These are phyloP conservation scores for Polychaeton citri DNA, from an alignment of 2,329 filamentous ascomycete genomes.

Conservation along the genomic window DNA sequence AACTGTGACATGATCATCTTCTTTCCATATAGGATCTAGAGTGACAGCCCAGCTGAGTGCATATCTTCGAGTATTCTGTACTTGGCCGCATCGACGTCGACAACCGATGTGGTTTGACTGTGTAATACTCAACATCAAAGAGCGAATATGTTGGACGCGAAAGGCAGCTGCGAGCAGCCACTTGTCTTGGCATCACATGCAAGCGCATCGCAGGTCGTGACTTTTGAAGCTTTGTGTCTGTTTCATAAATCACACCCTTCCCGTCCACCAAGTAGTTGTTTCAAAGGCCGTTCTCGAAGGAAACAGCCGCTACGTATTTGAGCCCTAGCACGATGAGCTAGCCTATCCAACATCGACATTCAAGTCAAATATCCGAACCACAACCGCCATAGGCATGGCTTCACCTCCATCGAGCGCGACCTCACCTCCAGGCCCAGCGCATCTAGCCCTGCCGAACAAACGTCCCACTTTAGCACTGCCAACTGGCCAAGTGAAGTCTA, in stretches of 20 bases:
- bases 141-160: no score
- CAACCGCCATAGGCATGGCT: background rate
- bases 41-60: no score
- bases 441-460: slow-evolving; percentile 24
- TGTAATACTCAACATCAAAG: no score
- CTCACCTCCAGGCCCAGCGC: background rate
- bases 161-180: no score
- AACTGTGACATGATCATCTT: no score
- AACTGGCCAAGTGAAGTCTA: slow-evolving; percentile 45
- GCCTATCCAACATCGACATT: background rate
- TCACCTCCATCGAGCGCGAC: background rate
- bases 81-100: no score
- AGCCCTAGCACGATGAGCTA: background rate
- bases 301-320: background rate
- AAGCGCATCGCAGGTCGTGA: background rate
- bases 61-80: no score
- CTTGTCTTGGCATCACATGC: background rate
- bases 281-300: background rate
- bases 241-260: background rate
- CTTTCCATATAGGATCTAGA: no score
- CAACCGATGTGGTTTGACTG: no score
- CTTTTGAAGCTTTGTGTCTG: background rate
- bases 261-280: background rate
- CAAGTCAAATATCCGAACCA: background rate
- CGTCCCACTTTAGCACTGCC: slow-evolving; percentile 45